Evolutionary conservation across 2,329 filamentous ascomycete species (phyloP).

Genomic region (Clarireedia sp.): DNA sequence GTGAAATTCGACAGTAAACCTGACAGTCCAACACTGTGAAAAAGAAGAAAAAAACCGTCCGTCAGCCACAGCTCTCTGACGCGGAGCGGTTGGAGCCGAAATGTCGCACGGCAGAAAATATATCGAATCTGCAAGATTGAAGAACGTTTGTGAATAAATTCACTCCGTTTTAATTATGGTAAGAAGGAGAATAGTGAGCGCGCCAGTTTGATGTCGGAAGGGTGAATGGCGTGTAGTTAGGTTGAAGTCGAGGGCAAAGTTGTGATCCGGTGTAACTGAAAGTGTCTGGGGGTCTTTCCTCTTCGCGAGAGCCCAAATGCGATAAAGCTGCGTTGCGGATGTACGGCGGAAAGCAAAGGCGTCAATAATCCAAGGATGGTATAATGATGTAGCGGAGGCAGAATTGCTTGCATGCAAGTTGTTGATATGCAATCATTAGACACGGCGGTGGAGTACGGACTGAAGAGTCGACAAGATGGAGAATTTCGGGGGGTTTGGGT

Average conservation of each 20-base stretch:
- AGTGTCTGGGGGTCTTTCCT: not conserved
- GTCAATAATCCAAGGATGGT: no score
- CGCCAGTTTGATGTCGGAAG: not conserved
- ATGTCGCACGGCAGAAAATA: slow-evolving; percentile 7
- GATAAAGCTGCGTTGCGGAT: no score
- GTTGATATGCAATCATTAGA: no score
- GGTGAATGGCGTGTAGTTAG: not conserved
- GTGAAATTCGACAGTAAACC: slow-evolving; percentile 9
- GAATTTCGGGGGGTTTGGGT: no score
- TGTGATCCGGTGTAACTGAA: not conserved
- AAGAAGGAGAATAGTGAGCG: not conserved
- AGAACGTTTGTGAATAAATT: not conserved
- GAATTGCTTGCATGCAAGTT: no score
- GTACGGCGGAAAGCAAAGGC: no score
- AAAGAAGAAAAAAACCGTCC: slow-evolving; percentile 11
- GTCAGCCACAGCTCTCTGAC: slow-evolving; percentile 25
- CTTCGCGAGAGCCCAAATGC: no score
- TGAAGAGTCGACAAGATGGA: no score
- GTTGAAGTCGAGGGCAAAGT: not conserved
- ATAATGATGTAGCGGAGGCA: no score
- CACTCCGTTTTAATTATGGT: not conserved
- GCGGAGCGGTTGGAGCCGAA: slow-evolving; percentile 23
- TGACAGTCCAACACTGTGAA: slow-evolving; percentile 15
- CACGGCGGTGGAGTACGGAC: no score
- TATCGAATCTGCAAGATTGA: not conserved